Conservation (phyloP, 495 filamentous ascomycete genomes). For the Trichocladium uniseriatum region DNA sequence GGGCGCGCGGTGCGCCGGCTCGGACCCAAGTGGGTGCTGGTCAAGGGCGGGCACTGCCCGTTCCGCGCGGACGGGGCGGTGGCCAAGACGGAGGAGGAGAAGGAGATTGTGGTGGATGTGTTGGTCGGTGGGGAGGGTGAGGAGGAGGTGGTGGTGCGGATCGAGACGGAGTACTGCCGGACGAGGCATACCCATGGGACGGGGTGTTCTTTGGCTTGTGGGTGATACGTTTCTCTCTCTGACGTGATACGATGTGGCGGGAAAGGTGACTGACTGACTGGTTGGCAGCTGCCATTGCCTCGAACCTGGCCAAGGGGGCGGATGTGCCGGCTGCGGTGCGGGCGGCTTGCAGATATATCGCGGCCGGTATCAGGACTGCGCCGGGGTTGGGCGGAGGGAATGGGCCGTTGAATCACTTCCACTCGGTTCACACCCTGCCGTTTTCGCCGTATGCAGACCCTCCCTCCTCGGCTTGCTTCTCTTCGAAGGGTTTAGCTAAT, state of each 20-base stretch:
- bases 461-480: background rate
- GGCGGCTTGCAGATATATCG: conserved; percentile 67
- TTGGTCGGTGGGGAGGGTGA: conserved; percentile 43
- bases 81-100: conserved; percentile 48
- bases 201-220: conserved; percentile 86
- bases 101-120: conserved; percentile 61
- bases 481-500: background rate
- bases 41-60: conserved; percentile 92
- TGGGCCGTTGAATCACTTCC: conserved; percentile 91
- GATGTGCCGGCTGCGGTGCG: conserved; percentile 55
- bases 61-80: conserved; percentile 51
- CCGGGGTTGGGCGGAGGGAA: conserved; percentile 65
- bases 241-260: background rate
- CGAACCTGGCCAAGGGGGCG: conserved; percentile 60
- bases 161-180: conserved; percentile 58
- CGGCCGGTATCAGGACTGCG: conserved; percentile 73
- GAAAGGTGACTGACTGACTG: background rate
- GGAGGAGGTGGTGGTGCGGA: conserved; percentile 29
- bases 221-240: conserved; percentile 19
- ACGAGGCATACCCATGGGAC: conserved; percentile 89
- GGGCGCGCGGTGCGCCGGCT: conserved; percentile 55
- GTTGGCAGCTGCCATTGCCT: conserved; percentile 70
- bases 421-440: conserved; percentile 69
- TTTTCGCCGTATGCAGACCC: conserved; percentile 60
- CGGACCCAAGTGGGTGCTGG: conserved; percentile 68